Conservation (phyloP, 768 basidiomycete genomes). For the Termitomyces sp. region DNA sequence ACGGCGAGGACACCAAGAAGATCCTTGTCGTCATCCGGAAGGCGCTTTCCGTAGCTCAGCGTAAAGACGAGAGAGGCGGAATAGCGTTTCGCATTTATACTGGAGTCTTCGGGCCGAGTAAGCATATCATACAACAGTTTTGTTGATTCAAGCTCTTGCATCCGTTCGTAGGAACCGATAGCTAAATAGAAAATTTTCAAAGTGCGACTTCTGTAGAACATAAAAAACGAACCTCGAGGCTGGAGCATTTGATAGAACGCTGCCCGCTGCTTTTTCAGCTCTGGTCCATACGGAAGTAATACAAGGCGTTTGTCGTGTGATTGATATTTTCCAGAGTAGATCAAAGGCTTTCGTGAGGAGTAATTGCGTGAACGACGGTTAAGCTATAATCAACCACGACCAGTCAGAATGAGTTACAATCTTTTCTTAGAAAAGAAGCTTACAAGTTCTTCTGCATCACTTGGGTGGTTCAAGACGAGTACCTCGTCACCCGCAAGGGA, state of each 20-base stretch:
- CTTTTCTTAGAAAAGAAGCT: background rate
- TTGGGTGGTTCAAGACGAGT: constrained; percentile 4
- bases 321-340: constrained; percentile 8
- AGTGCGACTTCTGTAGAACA: no score
- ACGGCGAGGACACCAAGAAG: constrained; percentile 16
- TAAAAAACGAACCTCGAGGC: background rate
- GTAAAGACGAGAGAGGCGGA: constrained; percentile 17
- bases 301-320: constrained; percentile 8
- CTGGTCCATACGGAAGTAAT: constrained; percentile 1
- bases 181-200: background rate
- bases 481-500: constrained; percentile 6
- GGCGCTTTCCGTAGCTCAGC: constrained; percentile 18
- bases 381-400: background rate
- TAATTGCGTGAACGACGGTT: constrained; percentile 7
- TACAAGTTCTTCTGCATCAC: constrained; percentile 9
- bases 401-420: background rate
- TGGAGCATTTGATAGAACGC: constrained; percentile 13
- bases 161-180: constrained; percentile 7
- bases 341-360: constrained; percentile 8
- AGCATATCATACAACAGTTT: constrained; percentile 8
- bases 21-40: constrained; percentile 20
- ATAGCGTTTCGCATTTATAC: constrained; percentile 11
- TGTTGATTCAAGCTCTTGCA: constrained; percentile 9
- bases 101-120: background rate
- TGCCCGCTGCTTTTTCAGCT: constrained; percentile 4